phyloP scores from a whole-genome alignment of 1,284 basidiomycete genomes.

The Papiliotrema laurentii region DNA sequence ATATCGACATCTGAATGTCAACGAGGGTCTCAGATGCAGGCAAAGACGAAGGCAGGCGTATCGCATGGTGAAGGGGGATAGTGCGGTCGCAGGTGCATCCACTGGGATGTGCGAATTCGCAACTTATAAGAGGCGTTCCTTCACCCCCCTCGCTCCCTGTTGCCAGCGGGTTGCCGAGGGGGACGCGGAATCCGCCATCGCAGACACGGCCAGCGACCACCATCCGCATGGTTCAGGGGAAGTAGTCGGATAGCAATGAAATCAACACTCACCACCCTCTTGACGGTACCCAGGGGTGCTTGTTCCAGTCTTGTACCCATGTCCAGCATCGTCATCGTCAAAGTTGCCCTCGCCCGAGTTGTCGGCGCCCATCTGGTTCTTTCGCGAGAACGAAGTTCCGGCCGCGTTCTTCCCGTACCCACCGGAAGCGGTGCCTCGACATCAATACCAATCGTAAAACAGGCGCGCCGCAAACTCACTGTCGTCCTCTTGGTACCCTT shows the following conservation, averaged over 20 bases:
- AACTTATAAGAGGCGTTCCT: no score
- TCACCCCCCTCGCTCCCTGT: no score
- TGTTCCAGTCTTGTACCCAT: slow-evolving; percentile 33
- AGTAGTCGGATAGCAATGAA: not conserved
- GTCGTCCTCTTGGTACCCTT: slow-evolving; percentile 27
- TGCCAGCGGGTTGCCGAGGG: no score
- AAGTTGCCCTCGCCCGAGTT: slow-evolving; percentile 8
- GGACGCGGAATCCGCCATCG: no score
- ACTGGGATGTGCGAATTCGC: no score
- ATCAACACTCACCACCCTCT: slow-evolving; percentile 28
- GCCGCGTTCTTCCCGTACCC: slow-evolving; percentile 37
- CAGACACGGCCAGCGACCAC: no score
- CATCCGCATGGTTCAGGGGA: no score
- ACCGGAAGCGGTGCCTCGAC: slow-evolving; percentile 32
- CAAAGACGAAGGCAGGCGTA: no score
- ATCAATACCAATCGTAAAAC: not conserved
- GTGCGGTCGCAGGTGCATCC: no score
- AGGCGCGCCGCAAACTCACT: slow-evolving; percentile 18
- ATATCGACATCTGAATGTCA: slow-evolving; percentile 16
- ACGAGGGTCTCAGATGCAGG: not conserved
- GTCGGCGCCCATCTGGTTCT: slow-evolving; percentile 27
- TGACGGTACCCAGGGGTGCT: slow-evolving; percentile 37
- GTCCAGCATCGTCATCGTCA: slow-evolving; percentile 14
- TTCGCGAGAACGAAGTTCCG: slow-evolving; percentile 35
- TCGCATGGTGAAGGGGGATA: not conserved